Conservation (phyloP, 345 rosid species). For the Eutrema japonicum region DNA sequence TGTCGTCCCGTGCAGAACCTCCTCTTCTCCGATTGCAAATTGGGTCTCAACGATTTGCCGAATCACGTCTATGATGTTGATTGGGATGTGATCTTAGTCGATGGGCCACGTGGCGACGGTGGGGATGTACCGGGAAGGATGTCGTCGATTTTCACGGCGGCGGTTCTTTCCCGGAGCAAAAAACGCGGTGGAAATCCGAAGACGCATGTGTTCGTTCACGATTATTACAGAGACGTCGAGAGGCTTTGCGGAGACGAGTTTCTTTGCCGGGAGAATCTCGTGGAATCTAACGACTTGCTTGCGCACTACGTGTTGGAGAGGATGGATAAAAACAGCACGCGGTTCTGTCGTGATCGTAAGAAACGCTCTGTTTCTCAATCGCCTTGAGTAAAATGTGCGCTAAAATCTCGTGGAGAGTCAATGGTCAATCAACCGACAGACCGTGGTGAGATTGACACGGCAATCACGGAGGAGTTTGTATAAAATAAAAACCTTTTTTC, state of each 20-base stretch:
- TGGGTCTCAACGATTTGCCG: conserved; percentile 87
- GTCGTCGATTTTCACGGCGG: conserved; percentile 90
- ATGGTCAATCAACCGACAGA: background rate
- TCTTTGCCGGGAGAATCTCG: conserved; percentile 77
- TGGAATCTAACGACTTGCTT: conserved; percentile 64
- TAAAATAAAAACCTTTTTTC: conserved; percentile 16
- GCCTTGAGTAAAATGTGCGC: conserved; percentile 29
- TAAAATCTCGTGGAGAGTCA: conserved; percentile 1
- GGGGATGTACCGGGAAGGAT: conserved; percentile 78
- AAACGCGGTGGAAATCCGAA: conserved; percentile 63
- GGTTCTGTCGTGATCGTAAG: conserved; percentile 37
- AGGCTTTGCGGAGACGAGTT: conserved; percentile 81
- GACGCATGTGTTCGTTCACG: conserved; percentile 88
- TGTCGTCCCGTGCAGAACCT: conserved; percentile 93
- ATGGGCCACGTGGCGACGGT: conserved; percentile 93
- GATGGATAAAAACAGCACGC: conserved; percentile 62
- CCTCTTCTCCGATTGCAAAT: conserved; percentile 81
- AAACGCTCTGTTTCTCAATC: conserved; percentile 40
- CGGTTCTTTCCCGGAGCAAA: conserved; percentile 87
- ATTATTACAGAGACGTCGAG: conserved; percentile 82
- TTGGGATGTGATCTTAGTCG: conserved; percentile 94
- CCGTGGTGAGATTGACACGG: conserved; percentile 29
- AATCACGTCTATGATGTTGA: conserved; percentile 92
- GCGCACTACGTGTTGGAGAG: conserved; percentile 91
- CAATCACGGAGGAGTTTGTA: conserved; percentile 36